These are phyloP conservation scores for Apium graveolens DNA, from an alignment of 129 eudicot species.

Conservation along the genomic window DNA sequence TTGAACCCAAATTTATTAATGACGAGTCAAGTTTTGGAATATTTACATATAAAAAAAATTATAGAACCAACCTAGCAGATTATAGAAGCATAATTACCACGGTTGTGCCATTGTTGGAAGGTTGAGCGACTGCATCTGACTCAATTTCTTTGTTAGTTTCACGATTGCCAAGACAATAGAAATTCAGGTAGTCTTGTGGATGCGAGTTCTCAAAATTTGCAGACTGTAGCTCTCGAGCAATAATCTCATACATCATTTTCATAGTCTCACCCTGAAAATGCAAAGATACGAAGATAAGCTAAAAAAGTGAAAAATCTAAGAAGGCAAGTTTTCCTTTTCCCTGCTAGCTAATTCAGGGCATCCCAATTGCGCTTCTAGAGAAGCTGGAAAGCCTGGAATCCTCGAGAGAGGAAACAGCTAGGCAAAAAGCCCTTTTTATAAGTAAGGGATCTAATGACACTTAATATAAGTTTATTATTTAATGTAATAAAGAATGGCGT, in stretches of 20 bases:
- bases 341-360: neutral
- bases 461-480: neutral
- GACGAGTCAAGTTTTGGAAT: neutral
- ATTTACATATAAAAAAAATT: neutral
- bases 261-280: conserved; percentile 68
- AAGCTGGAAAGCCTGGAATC: neutral
- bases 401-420: neutral
- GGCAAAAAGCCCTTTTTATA: neutral
- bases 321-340: neutral
- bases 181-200: conserved; percentile 81
- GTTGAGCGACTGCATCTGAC: conserved; percentile 21
- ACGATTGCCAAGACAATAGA: conserved; percentile 91
- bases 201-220: conserved; percentile 55
- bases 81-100: conserved; percentile 22
- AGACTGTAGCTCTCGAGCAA: conserved; percentile 58
- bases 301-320: neutral
- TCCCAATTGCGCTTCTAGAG: neutral
- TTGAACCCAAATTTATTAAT: neutral
- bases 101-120: conserved; percentile 31
- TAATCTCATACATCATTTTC: conserved; percentile 89
- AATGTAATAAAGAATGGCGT: neutral
- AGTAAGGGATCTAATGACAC: neutral
- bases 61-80: neutral
- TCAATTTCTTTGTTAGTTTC: conserved; percentile 36
- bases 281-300: neutral